Conservation (phyloP, 352 stramenopile genomes). For the Globisporangium okanoganense region DNA sequence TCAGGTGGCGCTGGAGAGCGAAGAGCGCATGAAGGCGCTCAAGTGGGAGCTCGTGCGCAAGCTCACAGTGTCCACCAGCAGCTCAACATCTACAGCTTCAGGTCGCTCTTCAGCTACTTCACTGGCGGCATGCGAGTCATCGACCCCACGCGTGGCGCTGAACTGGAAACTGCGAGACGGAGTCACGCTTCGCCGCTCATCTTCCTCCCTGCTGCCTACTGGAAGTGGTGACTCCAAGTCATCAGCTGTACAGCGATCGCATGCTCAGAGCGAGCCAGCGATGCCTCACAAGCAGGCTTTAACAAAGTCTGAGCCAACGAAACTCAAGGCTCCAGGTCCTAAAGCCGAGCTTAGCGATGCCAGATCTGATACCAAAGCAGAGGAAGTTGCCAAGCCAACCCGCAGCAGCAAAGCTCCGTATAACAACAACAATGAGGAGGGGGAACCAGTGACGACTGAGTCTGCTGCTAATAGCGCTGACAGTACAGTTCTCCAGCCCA, state of each 20-base stretch:
- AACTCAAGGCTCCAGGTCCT: background rate
- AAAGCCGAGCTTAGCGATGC: background rate
- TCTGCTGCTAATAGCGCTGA: background rate
- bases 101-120: conserved; percentile 9
- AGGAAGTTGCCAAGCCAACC: background rate
- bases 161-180: conserved; percentile 58
- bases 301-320: background rate
- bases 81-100: conserved; percentile 3
- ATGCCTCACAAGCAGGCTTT: background rate
- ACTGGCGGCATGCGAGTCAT: conserved; percentile 12
- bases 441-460: background rate
- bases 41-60: conserved; percentile 75
- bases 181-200: conserved; percentile 27
- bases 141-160: conserved; percentile 31
- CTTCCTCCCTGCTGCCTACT: conserved; percentile 1
- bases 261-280: conserved; percentile 13
- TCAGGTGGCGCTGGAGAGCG: conserved; percentile 29
- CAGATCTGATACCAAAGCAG: background rate
- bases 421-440: conserved; percentile 7
- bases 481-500: background rate
- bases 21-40: conserved; percentile 66
- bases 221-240: background rate
- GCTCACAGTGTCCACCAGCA: conserved; percentile 20
- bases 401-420: background rate
- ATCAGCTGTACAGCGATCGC: conserved; percentile 3